Conservation (phyloP, 306 rosid genomes). For the Prunus mongolica region DNA sequence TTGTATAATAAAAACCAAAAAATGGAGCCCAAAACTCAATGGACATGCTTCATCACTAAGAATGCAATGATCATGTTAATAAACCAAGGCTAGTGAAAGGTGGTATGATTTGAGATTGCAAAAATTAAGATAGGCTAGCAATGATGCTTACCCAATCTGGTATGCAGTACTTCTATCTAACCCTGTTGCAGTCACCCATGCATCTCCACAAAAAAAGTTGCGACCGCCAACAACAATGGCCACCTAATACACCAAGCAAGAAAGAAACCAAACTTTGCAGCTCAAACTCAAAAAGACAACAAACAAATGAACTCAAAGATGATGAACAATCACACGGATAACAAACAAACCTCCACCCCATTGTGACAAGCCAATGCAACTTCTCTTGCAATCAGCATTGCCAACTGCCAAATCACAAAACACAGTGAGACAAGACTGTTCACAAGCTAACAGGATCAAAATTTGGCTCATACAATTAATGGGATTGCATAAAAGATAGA, state of each 20-base stretch:
- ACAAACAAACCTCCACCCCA: conserved; percentile 77
- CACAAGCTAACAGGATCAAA: conserved; percentile 4
- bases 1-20: not conserved
- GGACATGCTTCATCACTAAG: not conserved
- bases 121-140: not conserved
- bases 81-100: not conserved
- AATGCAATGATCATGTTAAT: not conserved
- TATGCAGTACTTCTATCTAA: conserved; percentile 86
- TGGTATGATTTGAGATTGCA: not conserved
- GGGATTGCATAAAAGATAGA: conserved; percentile 6
- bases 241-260: conserved; percentile 46
- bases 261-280: conserved; percentile 12
- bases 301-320: not conserved
- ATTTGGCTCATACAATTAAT: not conserved
- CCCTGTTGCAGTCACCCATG: conserved; percentile 86
- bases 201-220: conserved; percentile 90
- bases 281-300: conserved; percentile 14
- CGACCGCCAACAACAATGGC: conserved; percentile 95
- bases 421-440: not conserved
- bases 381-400: conserved; percentile 75
- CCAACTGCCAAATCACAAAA: conserved; percentile 50
- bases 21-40: not conserved
- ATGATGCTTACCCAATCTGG: conserved; percentile 76
- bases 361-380: conserved; percentile 75
- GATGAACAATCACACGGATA: conserved; percentile 14